Evolutionary conservation across 305 asterid species (phyloP), one percentile per base, ranked within the genome.

Genomic region (Plantago rigida): DNA sequence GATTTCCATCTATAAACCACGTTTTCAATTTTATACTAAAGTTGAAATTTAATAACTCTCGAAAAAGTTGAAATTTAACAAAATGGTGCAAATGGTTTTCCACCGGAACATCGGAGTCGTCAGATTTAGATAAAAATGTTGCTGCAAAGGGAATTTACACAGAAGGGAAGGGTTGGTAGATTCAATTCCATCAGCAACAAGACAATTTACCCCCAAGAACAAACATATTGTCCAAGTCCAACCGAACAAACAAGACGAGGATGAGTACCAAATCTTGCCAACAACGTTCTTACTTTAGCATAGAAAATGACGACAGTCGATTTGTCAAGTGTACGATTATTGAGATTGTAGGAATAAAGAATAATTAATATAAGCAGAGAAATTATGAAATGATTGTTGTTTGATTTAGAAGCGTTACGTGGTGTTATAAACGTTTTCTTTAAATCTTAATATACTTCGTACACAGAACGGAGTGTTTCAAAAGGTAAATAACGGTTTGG

Each of bases 131-230:
- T 9, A 6, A 50, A 50, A 50, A 50, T 3, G 11, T 15, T 17
- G 26, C 15, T 31, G 12, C 17, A 26, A 17, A 13, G 14, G 3
- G 13, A 51, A 3, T 2, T 22, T 51, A 9, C 56, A 19, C 44
- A 36, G 6, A 36, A 51, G 12, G 26, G 36, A 36, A 51, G 12
- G 26, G 36, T 9, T 5, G 28, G 36, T 10, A 31, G 8, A 51
- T 51, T 19, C 10, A 8, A 36, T 36, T 36, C 44, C 44, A 36
- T 51, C 6, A 51, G 56, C 28, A 19, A n/a, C 12, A 51, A 51
- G 56, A 51, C 56, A 51, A 51, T 17, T 36, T 51, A 51, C 34
- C 26, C 56, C 56, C 56, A 22, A 19, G 6, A 29, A 22, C 56
- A 51, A 19, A 51, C 34, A 51, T 51, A 29, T n/a, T 51, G n/a